A percentile compares a stretch with the other conserved stretches of the same genome.
Evolutionary conservation across 202 grass and related monocot species (phyloP).

Genomic region (Dendrocalamus latiflorus): DNA sequence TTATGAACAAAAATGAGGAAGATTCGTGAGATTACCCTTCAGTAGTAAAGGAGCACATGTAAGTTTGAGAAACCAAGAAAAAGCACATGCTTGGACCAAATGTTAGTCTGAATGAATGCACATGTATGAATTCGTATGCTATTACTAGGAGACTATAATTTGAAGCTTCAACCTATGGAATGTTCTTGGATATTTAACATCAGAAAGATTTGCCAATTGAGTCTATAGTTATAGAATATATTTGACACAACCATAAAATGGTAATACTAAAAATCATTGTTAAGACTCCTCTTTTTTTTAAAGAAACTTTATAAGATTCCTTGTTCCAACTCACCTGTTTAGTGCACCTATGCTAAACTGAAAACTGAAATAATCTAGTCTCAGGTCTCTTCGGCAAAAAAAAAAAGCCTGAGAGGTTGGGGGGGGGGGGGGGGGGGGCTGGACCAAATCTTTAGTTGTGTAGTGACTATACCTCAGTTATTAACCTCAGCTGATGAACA

Average conservation of each 20-base stretch:
- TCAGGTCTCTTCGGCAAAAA: background rate
- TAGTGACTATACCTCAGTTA: constrained; percentile 66
- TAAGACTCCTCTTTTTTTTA: background rate
- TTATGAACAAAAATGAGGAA: constrained; percentile 9
- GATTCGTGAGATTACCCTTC: constrained; percentile 6
- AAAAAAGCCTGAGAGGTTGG: background rate
- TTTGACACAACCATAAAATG: background rate
- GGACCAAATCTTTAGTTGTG: background rate
- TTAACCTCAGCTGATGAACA: constrained; percentile 87
- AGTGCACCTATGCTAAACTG: background rate
- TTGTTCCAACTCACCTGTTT: background rate
- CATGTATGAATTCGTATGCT: background rate
- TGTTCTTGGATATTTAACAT: no score
- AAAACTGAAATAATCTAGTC: background rate
- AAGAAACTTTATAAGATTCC: background rate
- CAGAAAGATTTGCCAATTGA: background rate
- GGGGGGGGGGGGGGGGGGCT: no score
- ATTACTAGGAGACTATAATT: background rate
- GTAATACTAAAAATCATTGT: background rate
- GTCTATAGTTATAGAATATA: background rate
- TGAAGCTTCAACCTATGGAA: background rate
- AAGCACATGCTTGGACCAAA: background rate
- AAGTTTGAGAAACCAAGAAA: constrained; percentile 3
- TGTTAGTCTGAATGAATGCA: background rate
- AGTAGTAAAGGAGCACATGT: background rate